Conservation (phyloP, 2,329 filamentous ascomycete genomes). For the Penicillium sp. region DNA sequence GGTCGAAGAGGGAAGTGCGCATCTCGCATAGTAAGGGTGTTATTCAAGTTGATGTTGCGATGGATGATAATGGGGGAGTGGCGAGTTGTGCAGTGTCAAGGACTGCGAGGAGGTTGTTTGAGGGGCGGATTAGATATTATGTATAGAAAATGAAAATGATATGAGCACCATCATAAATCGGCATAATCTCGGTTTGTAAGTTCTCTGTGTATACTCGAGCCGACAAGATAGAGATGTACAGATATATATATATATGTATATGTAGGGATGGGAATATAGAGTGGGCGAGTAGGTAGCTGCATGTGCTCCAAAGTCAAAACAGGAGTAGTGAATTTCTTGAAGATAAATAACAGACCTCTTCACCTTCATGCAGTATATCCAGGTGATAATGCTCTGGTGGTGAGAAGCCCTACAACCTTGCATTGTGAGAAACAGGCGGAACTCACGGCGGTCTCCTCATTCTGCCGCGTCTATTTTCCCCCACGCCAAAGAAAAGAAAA, state of each 20-base stretch:
- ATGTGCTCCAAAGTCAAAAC: too few species aligned
- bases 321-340: too few species aligned
- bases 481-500: background rate
- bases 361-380: too few species aligned
- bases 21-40: background rate
- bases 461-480: background rate
- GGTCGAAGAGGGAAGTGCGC: background rate
- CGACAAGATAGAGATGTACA: too few species aligned
- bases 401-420: background rate
- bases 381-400: too few species aligned
- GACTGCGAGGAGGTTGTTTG: slow-evolving; percentile 1
- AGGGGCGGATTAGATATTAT: slow-evolving; percentile 3
- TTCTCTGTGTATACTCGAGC: too few species aligned
- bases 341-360: too few species aligned
- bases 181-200: too few species aligned
- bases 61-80: background rate
- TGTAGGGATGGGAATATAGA: too few species aligned
- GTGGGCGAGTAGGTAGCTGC: too few species aligned
- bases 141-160: background rate
- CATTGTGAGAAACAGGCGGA: background rate
- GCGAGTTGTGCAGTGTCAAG: slow-evolving; percentile 1
- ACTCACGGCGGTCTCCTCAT: background rate
- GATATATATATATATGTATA: too few species aligned
- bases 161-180: too few species aligned
- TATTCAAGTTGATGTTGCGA: background rate